Conservation (phyloP, 345 rosid genomes). For the Microcos paniculata region DNA sequence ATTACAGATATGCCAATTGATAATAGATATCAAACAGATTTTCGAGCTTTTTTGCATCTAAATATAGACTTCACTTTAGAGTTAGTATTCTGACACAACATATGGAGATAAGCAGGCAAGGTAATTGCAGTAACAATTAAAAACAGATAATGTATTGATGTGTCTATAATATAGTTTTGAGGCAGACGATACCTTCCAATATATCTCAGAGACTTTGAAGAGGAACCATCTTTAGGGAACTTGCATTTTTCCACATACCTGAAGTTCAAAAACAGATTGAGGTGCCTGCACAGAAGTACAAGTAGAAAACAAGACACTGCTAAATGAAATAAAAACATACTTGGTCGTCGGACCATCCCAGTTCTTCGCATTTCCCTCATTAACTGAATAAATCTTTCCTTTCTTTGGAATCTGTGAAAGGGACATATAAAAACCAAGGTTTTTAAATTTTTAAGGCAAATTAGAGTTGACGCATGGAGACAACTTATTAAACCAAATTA, state of each 20-base stretch:
- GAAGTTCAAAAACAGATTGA: constrained; percentile 5
- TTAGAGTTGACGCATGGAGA: not conserved
- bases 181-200: constrained; percentile 71
- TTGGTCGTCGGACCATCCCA: constrained; percentile 95
- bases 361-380: constrained; percentile 96
- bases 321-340: constrained; percentile 38
- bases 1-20: not conserved
- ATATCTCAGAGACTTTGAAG: constrained; percentile 87
- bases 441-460: constrained; percentile 1
- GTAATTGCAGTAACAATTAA: not conserved
- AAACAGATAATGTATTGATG: not conserved
- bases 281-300: constrained; percentile 7
- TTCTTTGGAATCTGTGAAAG: constrained; percentile 73
- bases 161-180: not conserved
- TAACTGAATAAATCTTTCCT: constrained; percentile 94
- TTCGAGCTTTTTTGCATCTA: not conserved
- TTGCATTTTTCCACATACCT: constrained; percentile 96
- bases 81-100: not conserved
- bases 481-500: not conserved
- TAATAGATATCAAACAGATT: not conserved
- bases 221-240: constrained; percentile 87
- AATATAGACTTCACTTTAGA: not conserved
- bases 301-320: not conserved
- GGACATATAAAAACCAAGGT: not conserved
- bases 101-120: not conserved